Evolutionary conservation across 129 eudicot genomes (phyloP).

Genomic region (Escallonia herrerae): DNA sequence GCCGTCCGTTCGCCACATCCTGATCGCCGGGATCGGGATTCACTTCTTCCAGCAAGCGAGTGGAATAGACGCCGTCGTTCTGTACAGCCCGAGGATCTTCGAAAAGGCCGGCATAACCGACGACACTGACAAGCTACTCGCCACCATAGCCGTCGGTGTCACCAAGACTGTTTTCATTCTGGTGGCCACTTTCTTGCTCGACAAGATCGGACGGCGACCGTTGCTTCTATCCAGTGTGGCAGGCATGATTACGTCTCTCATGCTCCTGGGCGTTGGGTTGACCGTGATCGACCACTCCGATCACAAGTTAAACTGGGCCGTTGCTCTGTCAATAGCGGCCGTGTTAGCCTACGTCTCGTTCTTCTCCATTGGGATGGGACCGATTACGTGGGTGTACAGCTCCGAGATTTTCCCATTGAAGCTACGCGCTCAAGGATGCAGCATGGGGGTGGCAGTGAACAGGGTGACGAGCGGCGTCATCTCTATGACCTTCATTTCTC

Average conservation of each 20-base stretch:
- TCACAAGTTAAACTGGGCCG: constrained; percentile 37
- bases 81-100: constrained; percentile 51
- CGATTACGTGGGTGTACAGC: constrained; percentile 62
- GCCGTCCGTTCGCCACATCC: constrained; percentile 45
- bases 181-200: constrained; percentile 48
- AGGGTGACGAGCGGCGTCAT: constrained; percentile 48
- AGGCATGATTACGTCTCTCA: constrained; percentile 32
- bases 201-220: constrained; percentile 50
- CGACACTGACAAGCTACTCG: constrained; percentile 35
- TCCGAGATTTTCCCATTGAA: constrained; percentile 53
- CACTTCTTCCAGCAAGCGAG: constrained; percentile 69
- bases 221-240: constrained; percentile 39
- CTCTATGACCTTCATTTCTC: constrained; percentile 45
- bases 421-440: constrained; percentile 56
- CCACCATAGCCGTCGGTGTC: constrained; percentile 63
- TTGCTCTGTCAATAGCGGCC: constrained; percentile 22
- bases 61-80: constrained; percentile 61
- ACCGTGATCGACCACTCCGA: constrained; percentile 25
- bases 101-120: constrained; percentile 37
- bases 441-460: constrained; percentile 42
- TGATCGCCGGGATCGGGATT: constrained; percentile 47
- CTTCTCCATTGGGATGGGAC: constrained; percentile 64
- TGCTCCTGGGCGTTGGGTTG: constrained; percentile 25
- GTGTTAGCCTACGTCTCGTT: constrained; percentile 36
- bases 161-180: constrained; percentile 40